Conservation (phyloP, 2,329 filamentous ascomycete species). For the Arthrinium phaeospermum region DNA sequence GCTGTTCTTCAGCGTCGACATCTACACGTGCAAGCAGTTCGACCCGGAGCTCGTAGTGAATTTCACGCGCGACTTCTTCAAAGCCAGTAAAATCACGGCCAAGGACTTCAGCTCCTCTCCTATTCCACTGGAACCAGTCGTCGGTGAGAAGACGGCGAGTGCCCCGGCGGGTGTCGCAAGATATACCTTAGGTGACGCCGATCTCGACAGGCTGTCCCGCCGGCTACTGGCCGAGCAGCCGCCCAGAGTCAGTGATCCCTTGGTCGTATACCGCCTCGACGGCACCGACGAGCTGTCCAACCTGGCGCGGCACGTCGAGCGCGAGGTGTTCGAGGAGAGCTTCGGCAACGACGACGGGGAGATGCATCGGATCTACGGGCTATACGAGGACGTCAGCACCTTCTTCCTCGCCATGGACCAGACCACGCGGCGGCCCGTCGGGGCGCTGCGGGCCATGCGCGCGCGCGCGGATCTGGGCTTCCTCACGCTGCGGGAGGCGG, state of each 20-base stretch:
- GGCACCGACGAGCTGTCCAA: conserved; percentile 23
- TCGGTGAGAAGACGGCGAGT: not conserved
- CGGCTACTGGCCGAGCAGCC: conserved; percentile 24
- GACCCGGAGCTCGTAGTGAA: conserved; percentile 11
- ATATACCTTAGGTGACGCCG: conserved; percentile 24
- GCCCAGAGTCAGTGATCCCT: conserved; percentile 21
- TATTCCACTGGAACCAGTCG: not conserved
- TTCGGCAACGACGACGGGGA: conserved; percentile 24
- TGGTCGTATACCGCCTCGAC: conserved; percentile 23
- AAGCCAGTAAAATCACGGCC: conserved; percentile 3
- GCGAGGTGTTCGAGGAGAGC: conserved; percentile 24
- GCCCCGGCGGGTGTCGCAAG: not conserved
- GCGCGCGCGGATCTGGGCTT: conserved; percentile 20
- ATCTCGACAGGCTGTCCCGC: conserved; percentile 20
- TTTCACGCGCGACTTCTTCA: conserved; percentile 18
- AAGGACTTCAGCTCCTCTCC: conserved; percentile 17
- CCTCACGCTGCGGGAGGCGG: conserved; percentile 23
- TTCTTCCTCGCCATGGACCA: conserved; percentile 26
- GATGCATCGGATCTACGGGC: conserved; percentile 23
- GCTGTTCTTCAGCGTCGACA: conserved; percentile 23
- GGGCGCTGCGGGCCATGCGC: conserved; percentile 21
- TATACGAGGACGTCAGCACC: conserved; percentile 22
- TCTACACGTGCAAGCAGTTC: conserved; percentile 23
- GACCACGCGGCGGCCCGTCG: conserved; percentile 11
- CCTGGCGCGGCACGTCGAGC: conserved; percentile 26